Evolutionary conservation across 2,329 filamentous ascomycete genomes (phyloP).

Genomic region (Alternaria gaisen): DNA sequence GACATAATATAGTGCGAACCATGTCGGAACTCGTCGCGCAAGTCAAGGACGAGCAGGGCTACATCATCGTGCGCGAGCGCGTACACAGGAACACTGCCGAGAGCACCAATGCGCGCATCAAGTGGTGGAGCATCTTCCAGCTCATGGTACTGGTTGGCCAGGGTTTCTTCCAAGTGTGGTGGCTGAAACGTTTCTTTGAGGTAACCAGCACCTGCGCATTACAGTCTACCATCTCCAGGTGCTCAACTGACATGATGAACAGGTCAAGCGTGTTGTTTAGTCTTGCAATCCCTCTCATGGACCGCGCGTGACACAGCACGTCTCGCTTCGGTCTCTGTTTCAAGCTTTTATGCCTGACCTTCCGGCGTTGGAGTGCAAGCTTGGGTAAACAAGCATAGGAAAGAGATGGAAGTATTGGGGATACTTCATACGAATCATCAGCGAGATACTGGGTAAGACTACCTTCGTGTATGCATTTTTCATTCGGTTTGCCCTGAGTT

Average conservation of each 20-base stretch:
- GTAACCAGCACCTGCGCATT: constrained; percentile 50
- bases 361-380: constrained; percentile 32
- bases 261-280: constrained; percentile 49
- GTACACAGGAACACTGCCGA: constrained; percentile 98
- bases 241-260: constrained; percentile 13
- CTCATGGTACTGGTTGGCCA: constrained; percentile 87
- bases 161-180: constrained; percentile 99
- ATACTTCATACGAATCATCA: constrained; percentile 7
- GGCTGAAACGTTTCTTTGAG: constrained; percentile 98
- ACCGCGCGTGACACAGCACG: background rate
- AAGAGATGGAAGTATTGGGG: constrained; percentile 20
- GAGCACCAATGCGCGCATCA: constrained; percentile 95
- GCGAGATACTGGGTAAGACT: constrained; percentile 4
- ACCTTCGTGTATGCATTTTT: constrained; percentile 9
- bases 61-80: constrained; percentile 93
- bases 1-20: constrained; percentile 69
- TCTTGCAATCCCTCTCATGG: background rate
- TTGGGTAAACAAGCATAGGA: constrained; percentile 6
- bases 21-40: constrained; percentile 86
- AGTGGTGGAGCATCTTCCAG: constrained; percentile 99
- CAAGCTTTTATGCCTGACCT: constrained; percentile 9
- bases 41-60: constrained; percentile 97
- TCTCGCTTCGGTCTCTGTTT: background rate
- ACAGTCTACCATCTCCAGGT: background rate
- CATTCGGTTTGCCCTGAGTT: constrained; percentile 2